Conservation (phyloP, 257 asterid genomes). For the Nicotiana otophora region DNA sequence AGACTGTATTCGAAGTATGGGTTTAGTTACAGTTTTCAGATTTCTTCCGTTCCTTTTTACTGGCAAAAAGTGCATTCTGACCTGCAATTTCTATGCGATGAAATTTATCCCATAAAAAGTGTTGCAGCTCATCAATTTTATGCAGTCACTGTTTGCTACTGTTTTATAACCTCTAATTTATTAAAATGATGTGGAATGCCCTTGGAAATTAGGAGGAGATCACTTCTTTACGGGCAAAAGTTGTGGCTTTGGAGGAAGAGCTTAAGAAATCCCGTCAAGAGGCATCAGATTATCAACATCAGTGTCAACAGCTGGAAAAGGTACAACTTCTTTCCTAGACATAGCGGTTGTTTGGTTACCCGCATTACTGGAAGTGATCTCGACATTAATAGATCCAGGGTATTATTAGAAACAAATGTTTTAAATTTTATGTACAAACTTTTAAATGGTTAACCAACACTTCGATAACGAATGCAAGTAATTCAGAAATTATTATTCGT, state of each 20-base stretch:
- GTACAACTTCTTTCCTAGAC: conserved; percentile 22
- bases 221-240: conserved; percentile 55
- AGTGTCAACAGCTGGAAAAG: conserved; percentile 61
- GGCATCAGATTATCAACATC: conserved; percentile 43
- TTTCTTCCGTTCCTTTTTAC: not conserved
- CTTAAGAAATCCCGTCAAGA: conserved; percentile 54
- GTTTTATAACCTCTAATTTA: not conserved
- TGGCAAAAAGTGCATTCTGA: not conserved
- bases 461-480: not conserved
- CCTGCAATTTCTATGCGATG: not conserved
- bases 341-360: not conserved
- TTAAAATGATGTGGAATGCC: conserved; percentile 2
- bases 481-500: not conserved
- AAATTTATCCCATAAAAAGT: not conserved
- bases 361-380: not conserved
- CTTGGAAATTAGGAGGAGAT: conserved; percentile 50
- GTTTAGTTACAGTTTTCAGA: not conserved
- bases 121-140: conserved; percentile 1
- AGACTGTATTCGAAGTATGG: conserved; percentile 50
- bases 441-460: not conserved
- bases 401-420: not conserved
- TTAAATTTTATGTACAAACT: not conserved
- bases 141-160: not conserved
- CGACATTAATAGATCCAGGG: not conserved
- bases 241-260: conserved; percentile 65